phyloP scores from a whole-genome alignment of 768 basidiomycete species.

The Cystobasidium onofrii region DNA sequence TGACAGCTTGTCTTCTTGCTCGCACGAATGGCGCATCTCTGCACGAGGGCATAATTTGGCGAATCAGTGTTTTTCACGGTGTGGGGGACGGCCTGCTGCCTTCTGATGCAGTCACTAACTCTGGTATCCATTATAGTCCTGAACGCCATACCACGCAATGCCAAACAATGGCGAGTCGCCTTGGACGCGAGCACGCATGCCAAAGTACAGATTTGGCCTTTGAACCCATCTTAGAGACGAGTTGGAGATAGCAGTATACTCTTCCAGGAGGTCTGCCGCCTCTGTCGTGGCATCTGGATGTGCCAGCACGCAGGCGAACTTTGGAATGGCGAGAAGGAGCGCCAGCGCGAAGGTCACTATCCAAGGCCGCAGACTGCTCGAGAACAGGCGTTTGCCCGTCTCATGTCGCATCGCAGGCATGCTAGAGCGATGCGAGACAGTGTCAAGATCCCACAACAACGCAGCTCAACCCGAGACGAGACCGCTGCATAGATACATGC shows the following conservation, averaged over 20 bases:
- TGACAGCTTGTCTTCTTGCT: conserved; percentile 72
- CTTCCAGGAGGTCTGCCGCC: conserved; percentile 19
- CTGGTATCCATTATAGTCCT: conserved; percentile 61
- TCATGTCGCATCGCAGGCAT: not conserved
- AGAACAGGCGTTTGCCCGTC: not conserved
- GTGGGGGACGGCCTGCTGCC: not conserved
- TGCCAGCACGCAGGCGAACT: not conserved
- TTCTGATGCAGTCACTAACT: conserved; percentile 43
- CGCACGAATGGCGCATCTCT: conserved; percentile 79
- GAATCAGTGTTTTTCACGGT: not conserved
- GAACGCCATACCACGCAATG: conserved; percentile 85
- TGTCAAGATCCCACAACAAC: too few species aligned
- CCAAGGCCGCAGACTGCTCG: not conserved
- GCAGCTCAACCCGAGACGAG: too few species aligned
- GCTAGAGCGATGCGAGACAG: not conserved
- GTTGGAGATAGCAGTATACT: conserved; percentile 19
- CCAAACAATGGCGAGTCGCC: conserved; percentile 64
- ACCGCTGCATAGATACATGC: too few species aligned
- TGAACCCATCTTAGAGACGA: conserved; percentile 28
- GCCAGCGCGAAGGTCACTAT: not conserved
- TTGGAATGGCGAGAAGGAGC: not conserved
- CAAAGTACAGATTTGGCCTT: conserved; percentile 88
- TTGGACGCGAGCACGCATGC: conserved; percentile 51
- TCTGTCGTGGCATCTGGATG: conserved; percentile 1
- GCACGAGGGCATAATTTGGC: not conserved